phyloP scores from a whole-genome alignment of 1,284 basidiomycete genomes.

The Coniophora puteana region DNA sequence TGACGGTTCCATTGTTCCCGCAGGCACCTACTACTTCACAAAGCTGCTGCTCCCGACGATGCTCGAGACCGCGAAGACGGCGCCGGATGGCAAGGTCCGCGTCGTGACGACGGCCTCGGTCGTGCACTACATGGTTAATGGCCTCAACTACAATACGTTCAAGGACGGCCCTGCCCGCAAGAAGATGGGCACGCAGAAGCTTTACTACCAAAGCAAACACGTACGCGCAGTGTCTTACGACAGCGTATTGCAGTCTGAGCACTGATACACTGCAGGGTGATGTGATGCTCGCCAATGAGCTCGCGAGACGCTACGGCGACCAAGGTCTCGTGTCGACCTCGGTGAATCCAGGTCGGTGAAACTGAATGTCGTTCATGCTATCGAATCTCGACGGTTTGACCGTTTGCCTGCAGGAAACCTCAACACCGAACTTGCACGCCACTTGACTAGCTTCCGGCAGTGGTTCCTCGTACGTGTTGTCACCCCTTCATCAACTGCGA shows the following conservation, averaged over 20 bases:
- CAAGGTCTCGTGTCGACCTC: constrained; percentile 33
- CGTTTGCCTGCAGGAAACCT: too few relatives aligned
- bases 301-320: constrained; percentile 30
- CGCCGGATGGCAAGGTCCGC: constrained; percentile 29
- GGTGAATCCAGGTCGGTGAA: constrained; percentile 31
- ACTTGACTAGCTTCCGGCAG: constrained; percentile 5
- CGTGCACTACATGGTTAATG: constrained; percentile 14
- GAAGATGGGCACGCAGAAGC: constrained; percentile 14
- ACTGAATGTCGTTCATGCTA: too few relatives aligned
- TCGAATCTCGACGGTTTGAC: too few relatives aligned
- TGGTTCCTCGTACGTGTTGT: constrained; percentile 7
- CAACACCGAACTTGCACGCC: constrained; percentile 25
- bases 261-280: constrained; percentile 22
- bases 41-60: constrained; percentile 38
- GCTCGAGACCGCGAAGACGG: constrained; percentile 25
- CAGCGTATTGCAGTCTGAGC: constrained; percentile 1
- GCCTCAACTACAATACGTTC: constrained; percentile 21
- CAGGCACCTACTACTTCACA: constrained; percentile 44
- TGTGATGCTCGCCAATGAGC: constrained; percentile 28
- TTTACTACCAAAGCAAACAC: constrained; percentile 45
- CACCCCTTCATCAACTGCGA: not conserved
- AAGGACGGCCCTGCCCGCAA: constrained; percentile 19
- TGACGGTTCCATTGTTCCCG: not conserved
- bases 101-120: constrained; percentile 36
- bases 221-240: constrained; percentile 18